Percentiles rank a stretch among this genome's conserved stretches.
Evolutionary conservation across 2,329 filamentous ascomycete genomes (phyloP).

Genomic region (Samsoniella hepiali): DNA sequence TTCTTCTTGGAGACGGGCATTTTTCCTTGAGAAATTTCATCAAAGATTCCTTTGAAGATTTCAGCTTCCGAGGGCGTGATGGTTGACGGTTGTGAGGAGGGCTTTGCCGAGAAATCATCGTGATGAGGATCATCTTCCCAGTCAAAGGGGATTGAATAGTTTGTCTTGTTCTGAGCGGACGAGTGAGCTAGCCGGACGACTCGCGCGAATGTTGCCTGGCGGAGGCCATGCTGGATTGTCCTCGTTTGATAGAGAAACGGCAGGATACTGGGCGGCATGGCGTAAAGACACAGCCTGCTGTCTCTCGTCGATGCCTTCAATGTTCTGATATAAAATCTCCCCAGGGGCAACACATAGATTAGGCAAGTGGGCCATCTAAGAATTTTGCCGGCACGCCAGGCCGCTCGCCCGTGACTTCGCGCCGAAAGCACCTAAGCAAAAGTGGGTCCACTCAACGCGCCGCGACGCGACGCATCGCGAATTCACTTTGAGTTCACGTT

Average conservation of each 20-base stretch:
- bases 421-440: slow-evolving; percentile 27
- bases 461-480: slow-evolving; percentile 3
- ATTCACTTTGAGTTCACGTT: slow-evolving; percentile 16
- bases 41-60: slow-evolving; percentile 58
- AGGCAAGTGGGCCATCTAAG: slow-evolving; percentile 8
- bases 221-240: slow-evolving; percentile 43
- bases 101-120: slow-evolving; percentile 23
- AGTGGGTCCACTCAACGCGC: slow-evolving; percentile 15
- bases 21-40: slow-evolving; percentile 38
- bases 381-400: slow-evolving; percentile 1
- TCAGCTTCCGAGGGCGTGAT: slow-evolving; percentile 57
- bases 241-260: slow-evolving; percentile 72
- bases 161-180: slow-evolving; percentile 18
- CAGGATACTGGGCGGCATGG: slow-evolving; percentile 41
- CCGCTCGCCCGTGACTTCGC: slow-evolving; percentile 33
- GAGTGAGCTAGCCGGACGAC: slow-evolving; percentile 24
- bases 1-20: slow-evolving; percentile 30
- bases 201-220: slow-evolving; percentile 25
- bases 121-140: slow-evolving; percentile 33
- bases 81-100: slow-evolving; percentile 38
- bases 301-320: not conserved
- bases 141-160: slow-evolving; percentile 52
- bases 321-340: slow-evolving; percentile 6
- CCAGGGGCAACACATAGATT: not conserved
- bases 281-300: not conserved